Evolutionary conservation across 2,329 filamentous ascomycete species (phyloP), one percentile per base, ranked within the genome.

Genomic region (Didymella keratinophila): DNA sequence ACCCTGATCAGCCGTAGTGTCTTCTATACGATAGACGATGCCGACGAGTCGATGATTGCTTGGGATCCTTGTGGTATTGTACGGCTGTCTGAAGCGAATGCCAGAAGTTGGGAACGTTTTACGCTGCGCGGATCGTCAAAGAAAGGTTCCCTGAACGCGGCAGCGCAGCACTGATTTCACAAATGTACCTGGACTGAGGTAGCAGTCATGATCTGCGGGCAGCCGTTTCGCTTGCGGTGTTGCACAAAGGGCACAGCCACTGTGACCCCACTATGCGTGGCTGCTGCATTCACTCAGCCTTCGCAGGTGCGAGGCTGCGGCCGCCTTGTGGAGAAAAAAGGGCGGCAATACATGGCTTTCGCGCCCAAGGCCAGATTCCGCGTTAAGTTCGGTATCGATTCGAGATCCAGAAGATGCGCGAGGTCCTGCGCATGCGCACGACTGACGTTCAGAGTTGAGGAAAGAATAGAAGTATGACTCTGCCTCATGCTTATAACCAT

Each of bases 291-390:
- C 37, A 21, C 52, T 55, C 52, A 56, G 52, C 52, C 44, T 14
- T n/a, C 41, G 4, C 7, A 39, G 36, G 28, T 23, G 37, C 20
- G 12, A 47, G 30, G 37, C 23, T 30, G 34, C 34, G 46, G 32
- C 46, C 46, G 46, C 53, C 46, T 56, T 50, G 53, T 46, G 53
- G 46, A 56, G 46, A 51, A 46, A 56, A 56, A 56, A 56, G 53
- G 53, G 53, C 53, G 53, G 53, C n/a, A 55, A 36, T 56, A 56
- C 46, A 16, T 3, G 1, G 46, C 2, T 50, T 56, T 45, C 18
- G 34, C 18, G 39, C 39, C 45, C 30, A 30, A 27, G 10, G 23
- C 39, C 23, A 4, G 3, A 34, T 28, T 34, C 7, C n/a, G 32
- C n/a, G 20, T 34, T 21, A 18, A 27, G 32, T 51, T 37, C 21